Evolutionary conservation across 805 yeast species (phyloP), one percentile per base, ranked within the genome.

Genomic region (Babjeviella inositovora): DNA sequence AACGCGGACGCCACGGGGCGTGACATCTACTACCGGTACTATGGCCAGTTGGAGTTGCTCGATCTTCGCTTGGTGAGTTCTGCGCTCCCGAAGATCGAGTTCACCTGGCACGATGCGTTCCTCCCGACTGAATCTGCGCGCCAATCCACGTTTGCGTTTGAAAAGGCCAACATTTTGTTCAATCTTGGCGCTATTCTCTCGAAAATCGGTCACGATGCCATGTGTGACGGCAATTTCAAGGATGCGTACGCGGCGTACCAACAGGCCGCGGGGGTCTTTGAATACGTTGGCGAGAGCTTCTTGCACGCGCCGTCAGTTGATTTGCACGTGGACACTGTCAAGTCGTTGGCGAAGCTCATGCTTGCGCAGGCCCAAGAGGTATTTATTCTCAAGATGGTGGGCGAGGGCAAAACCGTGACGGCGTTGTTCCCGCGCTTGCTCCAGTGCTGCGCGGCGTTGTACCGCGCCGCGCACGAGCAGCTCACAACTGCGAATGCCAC

Each of bases 321-420:
- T 45, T 50, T 85, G 23, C 56, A 62, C 29, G 76, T 75, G 16
- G 67, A 73, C 12, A 70, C 81, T 1, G 66, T 80, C 7, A 57
- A 59, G 19, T 72, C 80, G 17, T 56, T 87, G 23, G 43, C 59
- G 9, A 62, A 61, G 32, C 43, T 85, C 25, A 69, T 75, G 67
- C 52, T 82, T 26, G 90, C 92, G 0, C 94, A 87, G 43, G 81
- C 90, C 3, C 95, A 85, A 41, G 95, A 90, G 33, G 62, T 76
- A 5, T 85, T 87, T 41, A 48, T 75, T 3, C 42, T 72, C 37
- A 74, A 69, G 32, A 65, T 70, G 6, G 40, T 81, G 17, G n/a
- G n/a, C 14, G 14, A 20, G n/a, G n/a, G n/a, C n/a, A n/a, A n/a
- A n/a, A n/a, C n/a, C n/a, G n/a, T n/a, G n/a, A n/a, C n/a, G n/a